These are phyloP conservation scores for Quercus agrifolia DNA, from an alignment of 306 rosid species.

Conservation along the genomic window DNA sequence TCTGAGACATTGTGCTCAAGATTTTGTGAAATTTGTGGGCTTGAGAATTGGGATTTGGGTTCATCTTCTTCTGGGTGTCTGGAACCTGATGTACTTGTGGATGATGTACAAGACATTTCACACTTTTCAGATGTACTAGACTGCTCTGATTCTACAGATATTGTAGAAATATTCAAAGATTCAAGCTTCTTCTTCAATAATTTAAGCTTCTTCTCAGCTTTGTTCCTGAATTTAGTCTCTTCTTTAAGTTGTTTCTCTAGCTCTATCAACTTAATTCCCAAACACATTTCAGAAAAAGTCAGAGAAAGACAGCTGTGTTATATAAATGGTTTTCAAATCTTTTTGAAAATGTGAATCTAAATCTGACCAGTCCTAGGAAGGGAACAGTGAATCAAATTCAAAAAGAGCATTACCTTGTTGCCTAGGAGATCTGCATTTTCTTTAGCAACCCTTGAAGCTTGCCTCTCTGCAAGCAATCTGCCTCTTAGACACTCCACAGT, in stretches of 20 bases:
- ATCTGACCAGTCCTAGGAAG: neutral
- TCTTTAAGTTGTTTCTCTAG: constrained; percentile 53
- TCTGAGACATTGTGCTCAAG: constrained; percentile 6
- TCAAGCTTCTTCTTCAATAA: constrained; percentile 57
- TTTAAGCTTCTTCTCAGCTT: constrained; percentile 66
- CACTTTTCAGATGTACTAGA: constrained; percentile 45
- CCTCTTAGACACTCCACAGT: constrained; percentile 81
- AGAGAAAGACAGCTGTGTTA: constrained; percentile 20
- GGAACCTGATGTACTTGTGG: constrained; percentile 30
- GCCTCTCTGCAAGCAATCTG: constrained; percentile 85
- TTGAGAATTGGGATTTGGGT: constrained; percentile 21
- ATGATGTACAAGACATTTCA: constrained; percentile 44
- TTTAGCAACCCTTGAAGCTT: constrained; percentile 76
- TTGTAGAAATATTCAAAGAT: constrained; percentile 36
- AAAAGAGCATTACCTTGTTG: constrained; percentile 40
- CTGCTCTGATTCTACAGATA: constrained; percentile 33
- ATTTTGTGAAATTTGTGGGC: constrained; percentile 7
- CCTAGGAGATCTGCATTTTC: constrained; percentile 52
- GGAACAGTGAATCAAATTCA: neutral
- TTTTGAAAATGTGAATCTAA: neutral
- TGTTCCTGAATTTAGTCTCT: constrained; percentile 59
- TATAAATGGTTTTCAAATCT: constrained; percentile 1
- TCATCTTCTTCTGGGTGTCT: constrained; percentile 36
- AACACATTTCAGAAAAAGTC: neutral
- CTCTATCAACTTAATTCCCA: constrained; percentile 51